A percentile compares a stretch with the other conserved stretches of the same genome.
phyloP scores from a whole-genome alignment of 2,329 filamentous ascomycete genomes.

The Aspergillus hortae region DNA sequence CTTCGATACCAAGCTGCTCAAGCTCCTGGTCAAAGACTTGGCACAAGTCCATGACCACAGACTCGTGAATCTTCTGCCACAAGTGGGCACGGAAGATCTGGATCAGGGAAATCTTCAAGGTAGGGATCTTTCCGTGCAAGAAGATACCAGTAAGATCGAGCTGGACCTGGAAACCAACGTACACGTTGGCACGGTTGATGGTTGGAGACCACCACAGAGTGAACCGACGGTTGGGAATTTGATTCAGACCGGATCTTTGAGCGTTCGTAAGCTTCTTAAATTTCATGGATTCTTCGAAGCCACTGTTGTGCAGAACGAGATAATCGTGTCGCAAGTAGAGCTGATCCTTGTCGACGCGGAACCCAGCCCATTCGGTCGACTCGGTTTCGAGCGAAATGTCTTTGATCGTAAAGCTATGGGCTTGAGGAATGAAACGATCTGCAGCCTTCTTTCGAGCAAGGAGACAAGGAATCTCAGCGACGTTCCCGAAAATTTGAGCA shows the following conservation, averaged over 20 bases:
- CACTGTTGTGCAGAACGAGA: no score
- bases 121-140: conserved; percentile 98
- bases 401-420: no score
- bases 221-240: conserved; percentile 97
- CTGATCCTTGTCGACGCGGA: no score
- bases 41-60: conserved; percentile 96
- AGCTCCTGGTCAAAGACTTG: conserved; percentile 98
- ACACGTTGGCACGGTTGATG: conserved; percentile 94
- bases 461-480: no score
- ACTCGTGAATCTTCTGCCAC: conserved; percentile 99
- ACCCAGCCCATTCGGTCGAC: no score
- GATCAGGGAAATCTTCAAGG: conserved; percentile 94
- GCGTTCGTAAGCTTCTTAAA: conserved; percentile 99
- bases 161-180: conserved; percentile 98
- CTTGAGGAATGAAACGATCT: no score
- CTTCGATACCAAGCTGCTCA: conserved; percentile 92
- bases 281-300: conserved; percentile 70
- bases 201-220: conserved; percentile 96
- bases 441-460: no score
- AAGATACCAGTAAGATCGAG: conserved; percentile 97
- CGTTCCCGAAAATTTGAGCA: no score
- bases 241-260: conserved; percentile 92
- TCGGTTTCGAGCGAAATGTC: no score
- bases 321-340: no score
- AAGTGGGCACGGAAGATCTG: conserved; percentile 99